Evolutionary conservation across 306 rosid genomes (phyloP), one percentile per base, ranked within the genome.

Genomic region (Prunus persica): DNA sequence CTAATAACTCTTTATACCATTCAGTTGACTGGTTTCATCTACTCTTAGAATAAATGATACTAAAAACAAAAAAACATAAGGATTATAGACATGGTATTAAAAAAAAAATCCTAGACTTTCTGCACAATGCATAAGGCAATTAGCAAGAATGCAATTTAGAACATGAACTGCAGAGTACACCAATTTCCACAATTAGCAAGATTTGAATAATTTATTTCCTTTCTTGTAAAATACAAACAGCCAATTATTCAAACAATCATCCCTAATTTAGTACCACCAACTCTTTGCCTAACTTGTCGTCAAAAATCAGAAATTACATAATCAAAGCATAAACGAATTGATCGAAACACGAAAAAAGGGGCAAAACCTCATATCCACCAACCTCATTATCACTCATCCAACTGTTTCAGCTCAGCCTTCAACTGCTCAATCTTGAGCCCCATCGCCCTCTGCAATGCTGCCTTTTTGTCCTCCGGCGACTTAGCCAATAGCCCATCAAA

Each of bases 361-460:
- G n/a, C 19, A 56, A 46, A 46, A 22, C 3, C 32, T 46, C 30
- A 73, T 32, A 65, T 52, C 67, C 32, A 81, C 84, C 65, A 73
- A 87, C 90, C 87, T 83, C 74, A 56, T 55, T 2, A 19, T 88
- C 86, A 92, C 72, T 95, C 98, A 76, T 92, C 83, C 67, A 94
- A 82, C 85, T 90, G 98, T 20, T 80, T 70, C 69, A 94, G 84
- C 84, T 95, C 98, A 38, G 97, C 98, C 74, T 95, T 95, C 83
- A 95, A 68, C 80, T 95, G 97, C 80, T 90, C 93, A 80, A 95
- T 95, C 85, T 95, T 95, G 65, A 90, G 85, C 22, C 98, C 98
- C 97, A 92, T 95, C 0, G 96, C 87, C 65, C 97, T 90, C 87
- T 82, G 93, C 82, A 92, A 55, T 60, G 89, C 96, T 16, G 83